Evolutionary conservation across 306 rosid genomes (phyloP).

Genomic region (Benincasa hispida): DNA sequence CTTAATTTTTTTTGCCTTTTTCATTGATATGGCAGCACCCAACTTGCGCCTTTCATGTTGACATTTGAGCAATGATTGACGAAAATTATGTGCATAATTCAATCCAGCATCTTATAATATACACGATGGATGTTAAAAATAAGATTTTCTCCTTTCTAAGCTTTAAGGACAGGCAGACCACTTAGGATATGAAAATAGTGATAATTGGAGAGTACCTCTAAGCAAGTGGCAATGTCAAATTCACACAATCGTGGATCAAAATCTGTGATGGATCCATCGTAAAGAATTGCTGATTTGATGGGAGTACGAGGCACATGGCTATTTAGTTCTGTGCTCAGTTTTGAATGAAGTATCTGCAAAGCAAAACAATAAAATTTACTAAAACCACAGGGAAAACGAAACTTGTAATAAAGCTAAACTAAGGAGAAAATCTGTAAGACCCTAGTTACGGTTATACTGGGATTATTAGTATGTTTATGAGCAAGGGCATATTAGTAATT

Average conservation of each 20-base stretch:
- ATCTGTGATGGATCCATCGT: constrained; percentile 76
- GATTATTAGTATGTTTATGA: no score
- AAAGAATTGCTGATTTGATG: constrained; percentile 54
- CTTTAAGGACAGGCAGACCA: neutral
- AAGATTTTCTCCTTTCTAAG: neutral
- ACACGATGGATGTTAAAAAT: neutral
- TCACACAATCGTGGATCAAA: constrained; percentile 57
- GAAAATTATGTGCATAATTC: neutral
- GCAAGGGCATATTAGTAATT: no score
- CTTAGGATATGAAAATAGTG: neutral
- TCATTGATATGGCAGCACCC: neutral
- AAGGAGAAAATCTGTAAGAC: neutral
- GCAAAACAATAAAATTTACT: neutral
- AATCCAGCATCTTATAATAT: neutral
- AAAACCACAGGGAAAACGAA: neutral
- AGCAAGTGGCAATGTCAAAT: constrained; percentile 91
- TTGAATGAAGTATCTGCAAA: constrained; percentile 68
- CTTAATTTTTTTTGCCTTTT: neutral
- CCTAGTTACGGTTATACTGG: no score
- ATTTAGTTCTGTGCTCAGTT: constrained; percentile 36
- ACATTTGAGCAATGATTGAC: neutral
- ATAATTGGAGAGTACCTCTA: constrained; percentile 51
- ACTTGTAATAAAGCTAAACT: neutral
- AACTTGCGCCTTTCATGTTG: neutral
- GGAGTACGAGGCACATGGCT: constrained; percentile 15